These are phyloP conservation scores for Coniochaeta prunicola DNA, from an alignment of 2,329 filamentous ascomycete genomes.

Conservation along the genomic window DNA sequence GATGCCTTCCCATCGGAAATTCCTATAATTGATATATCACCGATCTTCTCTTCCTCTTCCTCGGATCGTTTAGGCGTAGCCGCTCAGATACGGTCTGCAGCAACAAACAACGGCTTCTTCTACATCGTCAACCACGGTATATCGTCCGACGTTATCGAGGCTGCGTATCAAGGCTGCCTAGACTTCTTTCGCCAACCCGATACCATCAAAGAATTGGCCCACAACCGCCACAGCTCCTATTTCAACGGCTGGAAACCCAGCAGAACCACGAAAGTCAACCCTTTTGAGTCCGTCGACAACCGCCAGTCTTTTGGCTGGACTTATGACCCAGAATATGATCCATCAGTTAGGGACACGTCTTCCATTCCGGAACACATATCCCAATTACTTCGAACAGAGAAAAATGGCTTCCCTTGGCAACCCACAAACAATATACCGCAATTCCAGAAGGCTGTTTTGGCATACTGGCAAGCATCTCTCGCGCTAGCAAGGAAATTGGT, in stretches of 20 bases:
- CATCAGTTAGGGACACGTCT: conserved; percentile 30
- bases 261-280: conserved; percentile 38
- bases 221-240: conserved; percentile 27
- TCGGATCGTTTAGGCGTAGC: conserved; percentile 11
- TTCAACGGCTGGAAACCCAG: conserved; percentile 41
- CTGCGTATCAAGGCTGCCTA: conserved; percentile 24
- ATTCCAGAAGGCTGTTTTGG: conserved; percentile 38
- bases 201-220: conserved; percentile 32
- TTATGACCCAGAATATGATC: conserved; percentile 46
- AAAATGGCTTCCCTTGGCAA: conserved; percentile 46
- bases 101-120: conserved; percentile 47
- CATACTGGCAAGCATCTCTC: conserved; percentile 42
- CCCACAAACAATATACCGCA: conserved; percentile 31
- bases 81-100: conserved; percentile 25
- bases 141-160: conserved; percentile 17
- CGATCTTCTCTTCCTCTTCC: conserved; percentile 22
- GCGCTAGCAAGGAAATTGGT: conserved; percentile 42
- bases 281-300: conserved; percentile 39
- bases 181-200: conserved; percentile 41
- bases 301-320: conserved; percentile 44
- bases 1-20: conserved; percentile 35
- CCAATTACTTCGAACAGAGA: conserved; percentile 27
- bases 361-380: conserved; percentile 35
- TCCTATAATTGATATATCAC: conserved; percentile 43
- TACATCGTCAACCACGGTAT: conserved; percentile 46